Conservation (phyloP, 208 protist genomes). For the Trypanosoma melophagium region DNA sequence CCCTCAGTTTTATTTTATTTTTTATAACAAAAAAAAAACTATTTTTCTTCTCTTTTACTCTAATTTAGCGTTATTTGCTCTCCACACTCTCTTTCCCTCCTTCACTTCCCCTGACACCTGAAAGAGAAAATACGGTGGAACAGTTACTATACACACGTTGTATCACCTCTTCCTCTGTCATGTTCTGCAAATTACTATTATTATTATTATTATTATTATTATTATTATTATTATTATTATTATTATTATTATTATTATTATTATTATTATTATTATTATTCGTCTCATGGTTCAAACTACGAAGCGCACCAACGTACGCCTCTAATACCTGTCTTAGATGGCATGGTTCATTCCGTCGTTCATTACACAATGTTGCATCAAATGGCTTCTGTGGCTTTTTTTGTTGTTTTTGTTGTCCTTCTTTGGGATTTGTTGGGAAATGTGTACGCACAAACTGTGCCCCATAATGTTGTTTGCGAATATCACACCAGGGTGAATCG, state of each 20-base stretch:
- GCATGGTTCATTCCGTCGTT: conserved; percentile 92
- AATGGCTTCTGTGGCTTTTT: conserved; percentile 39
- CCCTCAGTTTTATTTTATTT: not conserved
- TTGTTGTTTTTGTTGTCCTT: too few species aligned
- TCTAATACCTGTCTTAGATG: conserved; percentile 81
- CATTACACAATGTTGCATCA: conserved; percentile 58
- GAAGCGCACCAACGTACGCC: conserved; percentile 49
- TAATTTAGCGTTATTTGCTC: not conserved
- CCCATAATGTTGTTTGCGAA: conserved; percentile 88
- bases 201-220: too few species aligned
- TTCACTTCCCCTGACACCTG: not conserved
- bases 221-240: not conserved
- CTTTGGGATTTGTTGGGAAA: conserved; percentile 59
- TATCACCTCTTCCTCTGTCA: conserved; percentile 40
- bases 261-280: not conserved
- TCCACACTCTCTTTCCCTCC: not conserved
- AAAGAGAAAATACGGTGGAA: conserved; percentile 40
- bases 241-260: too few species aligned
- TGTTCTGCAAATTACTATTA: not conserved
- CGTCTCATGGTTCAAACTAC: conserved; percentile 15
- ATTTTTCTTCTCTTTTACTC: not conserved
- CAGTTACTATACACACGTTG: conserved; percentile 47
- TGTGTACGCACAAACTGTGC: conserved; percentile 62
- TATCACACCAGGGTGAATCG: conserved; percentile 95
- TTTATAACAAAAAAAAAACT: conserved; percentile 2